These are phyloP conservation scores for Rhodotorula toruloides DNA, from an alignment of 768 basidiomycete species.

Conservation along the genomic window DNA sequence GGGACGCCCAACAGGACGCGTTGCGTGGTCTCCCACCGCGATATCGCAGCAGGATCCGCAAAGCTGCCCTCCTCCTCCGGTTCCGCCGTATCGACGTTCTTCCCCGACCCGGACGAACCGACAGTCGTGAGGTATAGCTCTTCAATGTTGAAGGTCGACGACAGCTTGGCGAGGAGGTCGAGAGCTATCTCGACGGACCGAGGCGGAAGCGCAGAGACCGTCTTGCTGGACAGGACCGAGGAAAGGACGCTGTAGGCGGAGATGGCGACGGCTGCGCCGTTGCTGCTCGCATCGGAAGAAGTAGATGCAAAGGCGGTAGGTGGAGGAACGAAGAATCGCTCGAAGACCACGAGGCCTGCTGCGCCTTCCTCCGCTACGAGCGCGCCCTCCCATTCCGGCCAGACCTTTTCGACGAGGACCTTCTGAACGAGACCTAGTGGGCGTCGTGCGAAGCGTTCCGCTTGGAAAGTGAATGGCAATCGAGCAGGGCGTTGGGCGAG, in stretches of 20 bases:
- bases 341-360: constrained; percentile 1
- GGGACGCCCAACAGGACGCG: constrained; percentile 63
- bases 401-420: constrained; percentile 28
- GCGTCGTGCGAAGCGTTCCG: constrained; percentile 11
- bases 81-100: background rate
- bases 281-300: background rate
- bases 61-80: constrained; percentile 16
- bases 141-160: background rate
- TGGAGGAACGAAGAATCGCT: constrained; percentile 27
- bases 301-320: background rate
- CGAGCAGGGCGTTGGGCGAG: background rate
- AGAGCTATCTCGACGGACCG: constrained; percentile 21
- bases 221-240: constrained; percentile 13
- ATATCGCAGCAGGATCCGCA: constrained; percentile 2
- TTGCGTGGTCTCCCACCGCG: constrained; percentile 70
- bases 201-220: background rate
- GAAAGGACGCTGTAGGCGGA: constrained; percentile 30
- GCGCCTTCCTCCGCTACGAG: constrained; percentile 12
- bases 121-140: constrained; percentile 10
- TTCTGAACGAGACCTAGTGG: constrained; percentile 34
- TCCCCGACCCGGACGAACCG: background rate
- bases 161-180: constrained; percentile 6
- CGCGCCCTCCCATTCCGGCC: constrained; percentile 32
- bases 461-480: background rate
- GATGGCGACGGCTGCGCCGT: constrained; percentile 2